Evolutionary conservation across 108 stramenopile genomes (phyloP).

Genomic region (Halocafeteria seosinensis): DNA sequence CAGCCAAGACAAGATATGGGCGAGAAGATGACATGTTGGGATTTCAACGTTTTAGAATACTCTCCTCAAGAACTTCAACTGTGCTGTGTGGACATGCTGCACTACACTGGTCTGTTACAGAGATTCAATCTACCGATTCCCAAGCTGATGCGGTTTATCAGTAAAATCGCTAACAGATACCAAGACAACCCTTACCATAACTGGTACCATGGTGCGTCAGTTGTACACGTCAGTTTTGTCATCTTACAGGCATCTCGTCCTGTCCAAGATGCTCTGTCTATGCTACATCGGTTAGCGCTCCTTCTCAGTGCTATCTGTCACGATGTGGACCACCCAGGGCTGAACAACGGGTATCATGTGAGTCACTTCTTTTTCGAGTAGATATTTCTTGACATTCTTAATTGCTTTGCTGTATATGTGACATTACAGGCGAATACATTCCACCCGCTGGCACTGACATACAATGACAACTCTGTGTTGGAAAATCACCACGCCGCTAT

Average conservation of each 20-base stretch:
- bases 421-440: slow-evolving; percentile 4
- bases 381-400: too few species aligned
- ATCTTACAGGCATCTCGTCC: slow-evolving; percentile 2
- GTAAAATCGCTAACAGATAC: neutral
- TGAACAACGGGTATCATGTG: slow-evolving; percentile 43
- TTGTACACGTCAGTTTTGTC: slow-evolving; percentile 30
- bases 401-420: too few species aligned
- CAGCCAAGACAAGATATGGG: too few species aligned
- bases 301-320: slow-evolving; percentile 36
- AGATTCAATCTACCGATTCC: neutral
- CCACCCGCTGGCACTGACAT: slow-evolving; percentile 30
- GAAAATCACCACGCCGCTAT: slow-evolving; percentile 45
- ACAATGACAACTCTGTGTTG: slow-evolving; percentile 43
- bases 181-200: slow-evolving; percentile 36
- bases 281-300: slow-evolving; percentile 19
- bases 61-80: neutral
- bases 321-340: slow-evolving; percentile 51
- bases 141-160: neutral
- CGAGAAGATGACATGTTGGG: neutral
- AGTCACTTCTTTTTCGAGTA: slow-evolving; percentile 25
- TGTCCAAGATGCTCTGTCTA: slow-evolving; percentile 14
- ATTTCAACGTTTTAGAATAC: neutral
- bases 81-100: neutral
- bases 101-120: neutral
- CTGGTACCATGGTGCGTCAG: slow-evolving; percentile 35